Conservation (phyloP, 352 stramenopile genomes). For the Pythium aphanidermatum region DNA sequence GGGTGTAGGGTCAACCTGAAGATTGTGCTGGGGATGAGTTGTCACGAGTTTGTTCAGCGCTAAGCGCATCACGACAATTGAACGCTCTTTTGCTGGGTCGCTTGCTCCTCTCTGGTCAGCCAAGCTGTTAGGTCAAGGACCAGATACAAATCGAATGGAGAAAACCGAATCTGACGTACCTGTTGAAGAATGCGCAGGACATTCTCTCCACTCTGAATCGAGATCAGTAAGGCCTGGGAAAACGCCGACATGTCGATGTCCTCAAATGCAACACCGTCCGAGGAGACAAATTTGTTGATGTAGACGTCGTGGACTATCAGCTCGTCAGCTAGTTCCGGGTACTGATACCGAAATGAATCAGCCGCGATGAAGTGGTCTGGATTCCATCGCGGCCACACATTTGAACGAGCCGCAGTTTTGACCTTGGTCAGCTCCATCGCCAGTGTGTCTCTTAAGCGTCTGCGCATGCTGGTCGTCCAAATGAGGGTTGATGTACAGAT, state of each 20-base stretch:
- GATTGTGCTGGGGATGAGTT: slow-evolving; percentile 69
- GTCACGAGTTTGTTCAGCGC: slow-evolving; percentile 73
- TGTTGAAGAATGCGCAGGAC: slow-evolving; percentile 70
- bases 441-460: slow-evolving; percentile 47
- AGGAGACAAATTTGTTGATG: slow-evolving; percentile 70
- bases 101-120: slow-evolving; percentile 57
- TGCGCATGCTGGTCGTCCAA: slow-evolving; percentile 68
- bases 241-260: slow-evolving; percentile 75
- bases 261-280: slow-evolving; percentile 45
- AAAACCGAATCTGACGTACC: slow-evolving; percentile 19
- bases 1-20: slow-evolving; percentile 37
- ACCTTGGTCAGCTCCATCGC: slow-evolving; percentile 56
- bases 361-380: slow-evolving; percentile 81
- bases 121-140: neutral
- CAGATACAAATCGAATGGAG: neutral
- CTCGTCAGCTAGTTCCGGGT: slow-evolving; percentile 64
- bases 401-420: slow-evolving; percentile 38
- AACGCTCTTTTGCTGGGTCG: slow-evolving; percentile 49
- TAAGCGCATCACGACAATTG: slow-evolving; percentile 60
- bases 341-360: slow-evolving; percentile 83
- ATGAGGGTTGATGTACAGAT: slow-evolving; percentile 62
- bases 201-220: slow-evolving; percentile 79
- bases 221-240: slow-evolving; percentile 71
- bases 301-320: slow-evolving; percentile 79
- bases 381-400: slow-evolving; percentile 71